Evolutionary conservation across 2,329 filamentous ascomycete species (phyloP).

Genomic region (Arthrinium puccinioides): DNA sequence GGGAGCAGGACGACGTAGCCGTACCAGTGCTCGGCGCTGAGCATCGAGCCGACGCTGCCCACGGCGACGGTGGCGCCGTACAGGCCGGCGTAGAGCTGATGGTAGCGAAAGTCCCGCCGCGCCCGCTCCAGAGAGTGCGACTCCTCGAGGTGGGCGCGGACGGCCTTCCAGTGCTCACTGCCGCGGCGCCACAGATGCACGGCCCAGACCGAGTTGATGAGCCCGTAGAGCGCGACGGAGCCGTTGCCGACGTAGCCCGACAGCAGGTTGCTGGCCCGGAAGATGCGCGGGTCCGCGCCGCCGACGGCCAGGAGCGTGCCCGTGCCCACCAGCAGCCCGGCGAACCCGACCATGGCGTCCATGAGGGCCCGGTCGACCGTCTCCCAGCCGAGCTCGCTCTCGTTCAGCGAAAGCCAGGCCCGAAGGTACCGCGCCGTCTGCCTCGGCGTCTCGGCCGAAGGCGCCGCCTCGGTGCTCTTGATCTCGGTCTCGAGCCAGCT

Average conservation of each 20-base stretch:
- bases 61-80: conserved; percentile 38
- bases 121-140: conserved; percentile 21
- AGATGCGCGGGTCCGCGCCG: conserved; percentile 35
- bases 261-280: conserved; percentile 39
- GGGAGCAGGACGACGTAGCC: conserved; percentile 44
- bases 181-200: conserved; percentile 33
- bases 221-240: conserved; percentile 38
- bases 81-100: conserved; percentile 35
- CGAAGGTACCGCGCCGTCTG: conserved; percentile 19
- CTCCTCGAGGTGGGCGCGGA: conserved; percentile 15
- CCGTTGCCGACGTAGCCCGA: conserved; percentile 50
- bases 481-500: conserved; percentile 17
- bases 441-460: not conserved
- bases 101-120: conserved; percentile 25
- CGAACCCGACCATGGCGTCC: conserved; percentile 42
- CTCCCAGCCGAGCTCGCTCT: conserved; percentile 43
- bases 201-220: conserved; percentile 42
- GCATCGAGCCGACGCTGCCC: conserved; percentile 39
- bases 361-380: conserved; percentile 41
- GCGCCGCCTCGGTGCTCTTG: conserved; percentile 5
- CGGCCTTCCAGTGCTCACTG: conserved; percentile 25
- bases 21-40: conserved; percentile 44
- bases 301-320: conserved; percentile 48
- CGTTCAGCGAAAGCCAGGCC: conserved; percentile 30
- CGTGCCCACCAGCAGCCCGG: conserved; percentile 39